Evolutionary conservation across 768 basidiomycete genomes (phyloP), one percentile per base, ranked within the genome.

Genomic region (Russula sp.): DNA sequence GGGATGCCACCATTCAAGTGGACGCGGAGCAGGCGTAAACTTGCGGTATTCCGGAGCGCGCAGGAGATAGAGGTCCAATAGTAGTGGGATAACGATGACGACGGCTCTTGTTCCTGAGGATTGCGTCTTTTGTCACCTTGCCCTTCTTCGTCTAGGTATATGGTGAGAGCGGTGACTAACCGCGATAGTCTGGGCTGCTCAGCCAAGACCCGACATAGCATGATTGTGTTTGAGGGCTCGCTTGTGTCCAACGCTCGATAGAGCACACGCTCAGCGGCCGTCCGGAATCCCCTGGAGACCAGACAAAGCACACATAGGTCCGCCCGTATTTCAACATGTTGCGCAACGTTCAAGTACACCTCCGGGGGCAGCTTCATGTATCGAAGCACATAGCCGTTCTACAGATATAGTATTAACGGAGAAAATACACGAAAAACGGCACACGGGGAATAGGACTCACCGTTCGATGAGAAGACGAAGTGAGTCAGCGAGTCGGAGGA

Each of bases 321-420:
- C 69, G 76, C 71, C 55, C 80, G 82, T 68, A 73, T 82, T 60
- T 73, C 77, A 66, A 84, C 78, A 73, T 81, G 70, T 69, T 79
- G 79, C 49, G 82, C 81, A 70, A 88, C 82, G 70, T 79, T 79
- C 74, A 78, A 80, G 76, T 81, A 84, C 57, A 78, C 79, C 77
- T 86, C 85, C 73, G 79, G 75, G 64, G 85, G 82, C 66, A 85
- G 71, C 70, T 82, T 82, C 87, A 86, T 86, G 34, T 22, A 51
- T 48, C 46, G 53, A 34, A n/a, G 46, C 26, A 34, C 62, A 67
- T 67, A 58, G 54, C 44, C 60, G 54, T 36, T 38, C 53, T 56
- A 24, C 20, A 51, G 44, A 57, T 5, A 49, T 18, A 9, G 61
- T 7, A 44, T 52, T 34, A 36, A 36, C 26, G 32, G 56, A 40